A percentile compares a stretch with the other conserved stretches of the same genome.
phyloP scores from a whole-genome alignment of 2,329 filamentous ascomycete species.

The Erysiphe neolycopersici region DNA sequence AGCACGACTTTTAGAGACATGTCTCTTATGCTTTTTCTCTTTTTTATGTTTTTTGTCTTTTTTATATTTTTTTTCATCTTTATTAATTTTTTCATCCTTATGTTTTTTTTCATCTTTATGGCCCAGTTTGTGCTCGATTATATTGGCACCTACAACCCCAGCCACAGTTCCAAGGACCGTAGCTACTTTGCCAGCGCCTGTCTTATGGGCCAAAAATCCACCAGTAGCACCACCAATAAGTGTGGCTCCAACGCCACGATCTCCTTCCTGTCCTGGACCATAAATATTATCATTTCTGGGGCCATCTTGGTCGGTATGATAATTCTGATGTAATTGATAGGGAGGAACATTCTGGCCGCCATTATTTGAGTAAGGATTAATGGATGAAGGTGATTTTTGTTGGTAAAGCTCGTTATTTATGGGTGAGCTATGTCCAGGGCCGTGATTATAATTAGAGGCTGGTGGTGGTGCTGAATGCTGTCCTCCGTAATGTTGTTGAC shows the following conservation, averaged over 20 bases:
- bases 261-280: slow-evolving; percentile 10
- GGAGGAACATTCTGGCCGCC: too few relatives aligned
- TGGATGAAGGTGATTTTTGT: neutral
- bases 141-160: slow-evolving; percentile 28
- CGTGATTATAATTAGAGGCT: neutral
- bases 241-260: slow-evolving; percentile 27
- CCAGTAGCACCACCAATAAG: slow-evolving; percentile 25
- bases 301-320: neutral
- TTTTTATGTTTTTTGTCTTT: slow-evolving; percentile 3
- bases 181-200: slow-evolving; percentile 25
- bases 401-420: neutral
- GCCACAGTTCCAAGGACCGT: slow-evolving; percentile 24
- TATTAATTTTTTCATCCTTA: slow-evolving; percentile 6
- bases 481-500: neutral
- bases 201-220: slow-evolving; percentile 25
- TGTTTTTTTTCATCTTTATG: slow-evolving; percentile 8
- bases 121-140: slow-evolving; percentile 20
- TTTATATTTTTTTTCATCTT: slow-evolving; percentile 8
- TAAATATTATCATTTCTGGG: neutral
- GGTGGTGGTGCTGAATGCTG: neutral
- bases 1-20: neutral
- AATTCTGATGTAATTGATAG: neutral
- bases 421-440: neutral
- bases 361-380: too few relatives aligned
- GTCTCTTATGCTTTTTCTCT: neutral